Percentiles rank a stretch among this genome's conserved stretches.
These are phyloP conservation scores for Nematocida minor DNA, from an alignment of 371 early-diverging fungal species.

Conservation along the genomic window DNA sequence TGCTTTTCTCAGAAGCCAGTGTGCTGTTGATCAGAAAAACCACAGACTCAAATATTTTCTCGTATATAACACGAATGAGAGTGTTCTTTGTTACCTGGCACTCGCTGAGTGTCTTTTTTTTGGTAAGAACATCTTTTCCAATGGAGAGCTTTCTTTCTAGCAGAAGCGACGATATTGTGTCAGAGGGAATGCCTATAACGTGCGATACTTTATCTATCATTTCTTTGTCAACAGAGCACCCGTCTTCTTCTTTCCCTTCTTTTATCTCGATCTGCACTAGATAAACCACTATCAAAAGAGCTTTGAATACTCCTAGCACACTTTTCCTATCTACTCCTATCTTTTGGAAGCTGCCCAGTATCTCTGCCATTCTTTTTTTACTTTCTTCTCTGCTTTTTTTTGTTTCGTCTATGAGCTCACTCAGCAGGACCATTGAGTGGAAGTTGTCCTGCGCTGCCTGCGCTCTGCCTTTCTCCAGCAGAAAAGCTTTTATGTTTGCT, in stretches of 20 bases:
- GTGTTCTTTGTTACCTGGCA: conserved; percentile 69
- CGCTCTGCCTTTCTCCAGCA: conserved; percentile 74
- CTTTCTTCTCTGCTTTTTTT: not conserved
- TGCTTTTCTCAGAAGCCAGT: not conserved
- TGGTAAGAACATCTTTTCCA: conserved; percentile 70
- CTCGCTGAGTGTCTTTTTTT: conserved; percentile 65
- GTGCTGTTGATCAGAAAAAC: no score
- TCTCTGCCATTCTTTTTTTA: not conserved
- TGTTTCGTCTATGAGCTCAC: not conserved
- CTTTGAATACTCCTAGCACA: not conserved
- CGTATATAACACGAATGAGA: conserved; percentile 68
- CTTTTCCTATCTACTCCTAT: not conserved
- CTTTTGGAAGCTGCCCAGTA: not conserved
- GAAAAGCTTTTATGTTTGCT: conserved; percentile 73
- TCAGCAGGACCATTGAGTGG: conserved; percentile 67
- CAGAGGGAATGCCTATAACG: conserved; percentile 17
- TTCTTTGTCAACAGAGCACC: not conserved
- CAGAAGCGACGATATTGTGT: conserved; percentile 50
- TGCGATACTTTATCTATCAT: not conserved
- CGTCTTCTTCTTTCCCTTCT: not conserved
- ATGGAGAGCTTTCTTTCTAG: conserved; percentile 65
- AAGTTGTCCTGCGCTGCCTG: conserved; percentile 70
- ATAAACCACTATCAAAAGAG: not conserved
- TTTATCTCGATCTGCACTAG: not conserved
- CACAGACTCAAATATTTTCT: conserved; percentile 56